Evolutionary conservation across 805 yeast species (phyloP).

Genomic region (Kodamaea leandrae): DNA sequence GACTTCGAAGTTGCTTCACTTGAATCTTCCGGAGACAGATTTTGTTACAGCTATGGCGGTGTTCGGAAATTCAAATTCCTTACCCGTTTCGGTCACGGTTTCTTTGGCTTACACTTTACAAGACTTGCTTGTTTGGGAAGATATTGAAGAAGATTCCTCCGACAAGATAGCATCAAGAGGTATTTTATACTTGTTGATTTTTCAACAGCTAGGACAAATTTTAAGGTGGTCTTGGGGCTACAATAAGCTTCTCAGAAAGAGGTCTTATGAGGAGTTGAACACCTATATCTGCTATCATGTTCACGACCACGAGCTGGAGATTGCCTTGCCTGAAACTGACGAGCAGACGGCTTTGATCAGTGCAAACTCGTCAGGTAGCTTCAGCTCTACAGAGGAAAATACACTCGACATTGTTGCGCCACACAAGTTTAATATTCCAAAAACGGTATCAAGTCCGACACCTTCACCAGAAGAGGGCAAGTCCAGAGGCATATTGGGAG

Average conservation of each 20-base stretch:
- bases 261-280: slow-evolving; percentile 38
- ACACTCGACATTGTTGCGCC: slow-evolving; percentile 3
- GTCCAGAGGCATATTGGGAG: background rate
- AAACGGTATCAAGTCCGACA: background rate
- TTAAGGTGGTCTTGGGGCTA: slow-evolving; percentile 88
- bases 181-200: slow-evolving; percentile 65
- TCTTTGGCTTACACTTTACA: slow-evolving; percentile 77
- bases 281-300: slow-evolving; percentile 13
- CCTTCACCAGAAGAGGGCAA: background rate
- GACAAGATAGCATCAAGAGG: slow-evolving; percentile 79
- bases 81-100: slow-evolving; percentile 87
- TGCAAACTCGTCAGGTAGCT: background rate
- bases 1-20: slow-evolving; percentile 49
- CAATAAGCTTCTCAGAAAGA: slow-evolving; percentile 60
- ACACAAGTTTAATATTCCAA: background rate
- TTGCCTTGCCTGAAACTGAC: slow-evolving; percentile 4
- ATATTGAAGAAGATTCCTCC: slow-evolving; percentile 59
- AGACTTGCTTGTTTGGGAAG: slow-evolving; percentile 66
- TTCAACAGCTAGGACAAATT: slow-evolving; percentile 81
- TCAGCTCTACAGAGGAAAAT: slow-evolving; percentile 2
- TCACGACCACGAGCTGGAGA: slow-evolving; percentile 10
- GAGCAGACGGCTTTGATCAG: background rate
- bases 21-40: slow-evolving; percentile 77
- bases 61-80: slow-evolving; percentile 91
- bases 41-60: slow-evolving; percentile 97